Evolutionary conservation across 306 rosid species (phyloP), one percentile per base, ranked within the genome.

Genomic region (Oemleria cerasiformis): DNA sequence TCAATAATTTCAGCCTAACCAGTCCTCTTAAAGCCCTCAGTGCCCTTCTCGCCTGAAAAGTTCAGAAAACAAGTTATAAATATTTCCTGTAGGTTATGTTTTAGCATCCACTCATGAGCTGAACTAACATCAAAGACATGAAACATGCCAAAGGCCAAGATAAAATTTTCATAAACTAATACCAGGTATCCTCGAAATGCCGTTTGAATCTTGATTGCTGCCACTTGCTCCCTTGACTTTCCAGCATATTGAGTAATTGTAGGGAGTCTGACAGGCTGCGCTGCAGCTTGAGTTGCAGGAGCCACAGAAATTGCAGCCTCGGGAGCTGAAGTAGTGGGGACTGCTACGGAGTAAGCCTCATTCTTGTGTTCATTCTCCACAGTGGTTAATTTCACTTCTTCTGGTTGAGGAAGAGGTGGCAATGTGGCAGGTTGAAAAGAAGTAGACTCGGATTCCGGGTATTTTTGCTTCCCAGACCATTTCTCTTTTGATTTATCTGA

Each of bases 181-280:
- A 95, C 99, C 92, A 91, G 73, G 78, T 91, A 83, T 81, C 99
- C 99, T 21, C 99, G 89, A 73, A 91, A 95, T 66, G 87, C 96
- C 7, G 99, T 91, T 78, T 95, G 99, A 86, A 95, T 89, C 84
- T 71, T 89, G 77, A 88, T 85, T 73, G 96, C 92, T 9, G 97
- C 96, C 67, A 74, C 88, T 83, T 95, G 91, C 68, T 91, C 97
- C 67, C 62, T 83, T 8, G 91, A 77, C 74, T 83, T 85, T n/a
- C 99, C 92, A 0, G 86, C 70, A 74, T 81, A 88, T 51, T 40
- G 83, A 75, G 90, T 21, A 68, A 59, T 73, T 8, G n/a, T 61
- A 4, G 84, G 44, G 61, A 68, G 47, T 77, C 66, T 81, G 63
- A 70, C 79, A 38, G 75, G 79, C 74, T 74, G 88, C 7, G 58